Percentiles rank a stretch among this genome's conserved stretches.
phyloP scores from a whole-genome alignment of 1,284 basidiomycete species.

The Porogramme epimiltina region DNA sequence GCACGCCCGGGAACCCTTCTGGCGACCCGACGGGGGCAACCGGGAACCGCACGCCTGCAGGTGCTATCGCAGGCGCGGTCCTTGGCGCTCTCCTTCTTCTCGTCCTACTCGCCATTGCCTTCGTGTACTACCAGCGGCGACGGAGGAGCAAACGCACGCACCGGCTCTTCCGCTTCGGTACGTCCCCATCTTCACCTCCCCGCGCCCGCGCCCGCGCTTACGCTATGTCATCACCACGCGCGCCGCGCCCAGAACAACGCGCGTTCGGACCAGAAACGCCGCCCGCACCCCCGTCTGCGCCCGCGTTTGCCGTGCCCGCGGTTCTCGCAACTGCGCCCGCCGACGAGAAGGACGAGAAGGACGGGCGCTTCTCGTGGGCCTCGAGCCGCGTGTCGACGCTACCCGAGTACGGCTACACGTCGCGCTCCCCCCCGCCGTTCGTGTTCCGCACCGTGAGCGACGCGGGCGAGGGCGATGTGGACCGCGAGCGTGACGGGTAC shows the following conservation, averaged over 20 bases:
- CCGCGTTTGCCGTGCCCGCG: not conserved
- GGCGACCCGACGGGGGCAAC: too few species aligned
- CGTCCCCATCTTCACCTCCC: not conserved
- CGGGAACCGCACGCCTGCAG: not conserved
- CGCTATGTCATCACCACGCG: not conserved
- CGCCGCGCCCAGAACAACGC: not conserved
- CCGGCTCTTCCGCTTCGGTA: not conserved
- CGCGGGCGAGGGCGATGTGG: too few species aligned
- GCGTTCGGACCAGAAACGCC: not conserved
- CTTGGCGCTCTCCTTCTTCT: not conserved
- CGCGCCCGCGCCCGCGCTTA: not conserved
- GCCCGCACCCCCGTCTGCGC: not conserved
- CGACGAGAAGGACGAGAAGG: not conserved
- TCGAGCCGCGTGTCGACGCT: not conserved
- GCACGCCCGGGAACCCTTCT: too few species aligned
- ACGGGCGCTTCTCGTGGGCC: not conserved
- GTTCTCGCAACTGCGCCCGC: not conserved
- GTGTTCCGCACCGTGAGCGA: too few species aligned
- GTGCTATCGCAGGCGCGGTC: not conserved
- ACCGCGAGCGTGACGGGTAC: too few species aligned
- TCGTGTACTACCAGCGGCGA: not conserved
- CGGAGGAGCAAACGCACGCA: not conserved
- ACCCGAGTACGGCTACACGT: not conserved
- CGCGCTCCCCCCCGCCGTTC: too few species aligned
- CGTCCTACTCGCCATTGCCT: not conserved